These are phyloP conservation scores for Echinochloa phyllopogon DNA, from an alignment of 176 grass and related monocot genomes.

Conservation along the genomic window DNA sequence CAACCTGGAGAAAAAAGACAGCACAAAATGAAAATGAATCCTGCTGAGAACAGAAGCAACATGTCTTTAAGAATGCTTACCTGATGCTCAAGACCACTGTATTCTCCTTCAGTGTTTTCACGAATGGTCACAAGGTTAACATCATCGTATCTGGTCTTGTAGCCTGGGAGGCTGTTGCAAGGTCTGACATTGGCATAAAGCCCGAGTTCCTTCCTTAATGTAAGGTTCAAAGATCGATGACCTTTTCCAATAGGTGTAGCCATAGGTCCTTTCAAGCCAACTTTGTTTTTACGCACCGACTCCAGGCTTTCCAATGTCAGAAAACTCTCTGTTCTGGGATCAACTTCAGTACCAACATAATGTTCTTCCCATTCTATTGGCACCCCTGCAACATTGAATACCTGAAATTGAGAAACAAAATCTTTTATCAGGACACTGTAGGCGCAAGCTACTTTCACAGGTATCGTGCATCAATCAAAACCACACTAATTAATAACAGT, in stretches of 20 bases:
- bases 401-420: constrained; percentile 55
- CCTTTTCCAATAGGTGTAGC: constrained; percentile 99
- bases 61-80: constrained; percentile 43
- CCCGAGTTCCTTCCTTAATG: constrained; percentile 92
- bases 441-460: neutral
- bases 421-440: constrained; percentile 1
- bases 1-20: constrained; percentile 63
- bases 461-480: constrained; percentile 6
- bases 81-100: constrained; percentile 99
- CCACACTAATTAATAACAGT: constrained; percentile 17
- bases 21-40: constrained; percentile 30
- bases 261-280: constrained; percentile 98
- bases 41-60: neutral
- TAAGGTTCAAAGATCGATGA: constrained; percentile 94
- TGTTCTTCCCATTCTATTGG: constrained; percentile 98
- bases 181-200: constrained; percentile 97
- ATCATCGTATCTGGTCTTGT: constrained; percentile 95
- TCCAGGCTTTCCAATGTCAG: constrained; percentile 97
- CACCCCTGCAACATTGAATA: constrained; percentile 82
- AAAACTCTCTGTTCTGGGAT: constrained; percentile 96
- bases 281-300: constrained; percentile 86
- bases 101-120: constrained; percentile 98
- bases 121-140: constrained; percentile 98
- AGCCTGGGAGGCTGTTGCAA: constrained; percentile 88
- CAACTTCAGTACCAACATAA: constrained; percentile 86